Evolutionary conservation across 2,329 filamentous ascomycete species (phyloP), one percentile per base, ranked within the genome.

Genomic region (Colletotrichum tofieldiae): DNA sequence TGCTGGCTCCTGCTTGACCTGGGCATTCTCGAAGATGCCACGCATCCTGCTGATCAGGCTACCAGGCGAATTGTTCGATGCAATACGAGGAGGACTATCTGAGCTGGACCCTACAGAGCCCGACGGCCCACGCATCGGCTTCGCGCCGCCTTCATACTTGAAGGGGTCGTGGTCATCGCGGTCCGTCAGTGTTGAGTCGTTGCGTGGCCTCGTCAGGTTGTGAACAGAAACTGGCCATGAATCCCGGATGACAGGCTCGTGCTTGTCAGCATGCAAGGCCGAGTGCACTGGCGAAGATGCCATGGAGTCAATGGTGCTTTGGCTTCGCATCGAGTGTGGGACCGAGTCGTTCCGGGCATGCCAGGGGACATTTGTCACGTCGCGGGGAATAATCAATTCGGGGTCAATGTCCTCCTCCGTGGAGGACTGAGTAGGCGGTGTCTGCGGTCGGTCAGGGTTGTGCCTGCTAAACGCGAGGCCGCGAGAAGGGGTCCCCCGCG

Each of bases 31-130:
- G 64, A 85, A 85, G 51, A 85, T 81, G 69, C 75, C 83, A 29
- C 83, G 80, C 79, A 85, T 82, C 41, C 80, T 79, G 63, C 82
- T 79, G 76, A 85, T 84, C 26, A 85, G 75, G 18, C 76, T 78
- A 12, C 77, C 77, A 1, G 78, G 75, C 1, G 77, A 77, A 1
- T 73, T 67, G 5, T 58, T 54, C 2, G 74, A 32, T 3, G 71
- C 71, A 1, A 70, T 45, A 45, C 63, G 63, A 7, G 35, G 49
- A 18, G 63, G 60, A 55, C 65, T 65, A 55, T 60, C 43, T 41
- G 55, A 63, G 58, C 60, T 29, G n/a, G 65, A 65, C 35, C 63
- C 51, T 7, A 68, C 41, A 20, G 66, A 69, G 16, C 55, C 55
- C 3, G 65, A 39, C 12, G 62, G 47, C 12, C 37, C 55, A 20